A percentile compares a stretch with the other conserved stretches of the same genome.
Conservation (phyloP, 2,329 filamentous ascomycete genomes). For the Calonectria henricotiae region DNA sequence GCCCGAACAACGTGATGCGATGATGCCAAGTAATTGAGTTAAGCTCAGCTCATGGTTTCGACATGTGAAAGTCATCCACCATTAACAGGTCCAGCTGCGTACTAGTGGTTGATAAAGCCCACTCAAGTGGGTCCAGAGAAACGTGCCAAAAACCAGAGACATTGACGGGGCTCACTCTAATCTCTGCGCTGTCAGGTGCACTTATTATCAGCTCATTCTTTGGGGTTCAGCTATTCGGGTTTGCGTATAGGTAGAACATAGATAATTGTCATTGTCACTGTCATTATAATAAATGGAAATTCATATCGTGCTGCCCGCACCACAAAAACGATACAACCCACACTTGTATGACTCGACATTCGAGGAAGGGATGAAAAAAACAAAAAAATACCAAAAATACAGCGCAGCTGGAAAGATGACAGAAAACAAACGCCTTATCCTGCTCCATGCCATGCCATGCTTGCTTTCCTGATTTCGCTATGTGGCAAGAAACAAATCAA, state of each 20-base stretch:
- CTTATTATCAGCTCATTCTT: slow-evolving; percentile 20
- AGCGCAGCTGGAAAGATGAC: background rate
- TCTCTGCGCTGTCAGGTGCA: slow-evolving; percentile 7
- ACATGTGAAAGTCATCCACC: slow-evolving; percentile 39
- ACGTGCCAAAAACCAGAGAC: slow-evolving; percentile 13
- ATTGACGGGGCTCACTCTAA: slow-evolving; percentile 11
- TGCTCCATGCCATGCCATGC: slow-evolving; percentile 38
- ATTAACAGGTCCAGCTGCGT: slow-evolving; percentile 1
- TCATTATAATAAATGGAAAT: slow-evolving; percentile 31
- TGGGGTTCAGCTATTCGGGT: no score
- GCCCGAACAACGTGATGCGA: slow-evolving; percentile 37
- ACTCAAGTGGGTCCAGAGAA: slow-evolving; percentile 31
- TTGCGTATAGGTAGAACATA: background rate
- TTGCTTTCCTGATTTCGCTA: slow-evolving; percentile 36
- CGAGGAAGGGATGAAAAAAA: background rate
- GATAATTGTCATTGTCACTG: slow-evolving; percentile 20
- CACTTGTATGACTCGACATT: background rate
- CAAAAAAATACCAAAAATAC: background rate
- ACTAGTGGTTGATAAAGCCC: slow-evolving; percentile 23
- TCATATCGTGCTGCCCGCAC: slow-evolving; percentile 1
- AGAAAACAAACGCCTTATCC: slow-evolving; percentile 29
- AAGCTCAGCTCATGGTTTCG: slow-evolving; percentile 29
- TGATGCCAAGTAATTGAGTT: slow-evolving; percentile 32
- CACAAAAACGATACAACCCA: background rate
- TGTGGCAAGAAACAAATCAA: slow-evolving; percentile 26